Evolutionary conservation across 2,329 filamentous ascomycete species (phyloP).

Genomic region (Apiospora saccharicola): DNA sequence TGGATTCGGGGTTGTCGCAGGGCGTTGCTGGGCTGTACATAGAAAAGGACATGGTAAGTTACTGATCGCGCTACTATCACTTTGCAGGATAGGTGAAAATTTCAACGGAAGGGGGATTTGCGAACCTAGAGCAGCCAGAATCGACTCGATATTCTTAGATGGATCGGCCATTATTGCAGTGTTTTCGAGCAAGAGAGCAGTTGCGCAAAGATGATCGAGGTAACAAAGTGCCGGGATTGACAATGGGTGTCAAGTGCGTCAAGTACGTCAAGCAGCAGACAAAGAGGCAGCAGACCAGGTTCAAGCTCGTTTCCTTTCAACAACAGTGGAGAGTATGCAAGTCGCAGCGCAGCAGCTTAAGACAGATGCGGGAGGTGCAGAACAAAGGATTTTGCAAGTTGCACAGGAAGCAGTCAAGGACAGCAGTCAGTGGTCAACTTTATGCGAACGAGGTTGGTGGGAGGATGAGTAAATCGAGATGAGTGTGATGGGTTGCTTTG

Average conservation of each 20-base stretch:
- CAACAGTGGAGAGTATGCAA: constrained; percentile 20
- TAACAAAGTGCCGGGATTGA: constrained; percentile 8
- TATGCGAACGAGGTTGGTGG: constrained; percentile 7
- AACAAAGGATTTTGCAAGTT: constrained; percentile 21
- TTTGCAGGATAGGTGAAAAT: background rate
- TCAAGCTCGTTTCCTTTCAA: constrained; percentile 19
- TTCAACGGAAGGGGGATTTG: constrained; percentile 27
- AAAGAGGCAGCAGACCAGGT: constrained; percentile 18
- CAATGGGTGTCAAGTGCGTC: constrained; percentile 16
- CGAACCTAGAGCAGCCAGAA: constrained; percentile 58
- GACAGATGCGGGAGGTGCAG: constrained; percentile 22
- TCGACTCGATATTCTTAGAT: constrained; percentile 53
- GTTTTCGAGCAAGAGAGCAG: constrained; percentile 4
- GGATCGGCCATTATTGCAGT: constrained; percentile 46
- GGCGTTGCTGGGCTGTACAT: constrained; percentile 50
- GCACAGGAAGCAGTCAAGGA: constrained; percentile 24
- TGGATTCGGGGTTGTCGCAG: constrained; percentile 48
- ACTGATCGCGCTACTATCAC: constrained; percentile 24
- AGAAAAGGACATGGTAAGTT: constrained; percentile 23
- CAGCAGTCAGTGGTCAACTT: constrained; percentile 24
- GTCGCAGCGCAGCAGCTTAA: constrained; percentile 15
- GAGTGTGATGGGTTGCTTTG: constrained; percentile 17
- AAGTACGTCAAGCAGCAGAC: constrained; percentile 22
- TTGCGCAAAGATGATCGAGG: constrained; percentile 9
- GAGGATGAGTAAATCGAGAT: constrained; percentile 13